Evolutionary conservation across 768 basidiomycete genomes (phyloP), one percentile per base, ranked within the genome.

Genomic region (Pholiota molesta): DNA sequence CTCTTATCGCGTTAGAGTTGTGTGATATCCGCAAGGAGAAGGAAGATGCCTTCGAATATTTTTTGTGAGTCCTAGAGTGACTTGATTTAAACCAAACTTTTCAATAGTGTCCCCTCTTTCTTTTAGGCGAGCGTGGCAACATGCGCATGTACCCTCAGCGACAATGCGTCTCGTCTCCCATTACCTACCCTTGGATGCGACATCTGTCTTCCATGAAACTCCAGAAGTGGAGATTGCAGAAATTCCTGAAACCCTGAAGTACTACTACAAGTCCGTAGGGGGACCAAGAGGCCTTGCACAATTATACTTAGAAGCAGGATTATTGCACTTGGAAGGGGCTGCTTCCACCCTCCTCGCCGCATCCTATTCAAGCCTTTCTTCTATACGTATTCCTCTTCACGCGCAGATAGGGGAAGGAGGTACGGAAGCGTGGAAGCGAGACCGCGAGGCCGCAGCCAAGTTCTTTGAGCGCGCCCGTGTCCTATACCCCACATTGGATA

Each of bases 11-110:
- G 9, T 75, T 92, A 45, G 92, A 94, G 66, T 69, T 88, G 42
- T 83, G 83, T 52, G 91, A 93, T 70, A 91, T 94, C 53, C 81
- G 89, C 52, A 87, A 87, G 69, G 84, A 92, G 54, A 86, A 82
- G 61, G 88, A 90, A 47, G 88, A 87, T 62, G 92, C 92, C 3
- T 94, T 94, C 65, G 91, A 93, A 75, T 91, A 83, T 66, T 91
- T 92, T 66, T 72, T 91, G 91, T 89, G 69, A 71, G 91, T 81
- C 51, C 52, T 13, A 51, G 52, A 29, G 42, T 35, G 28, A 55
- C 35, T 7, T 37, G 10, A 10, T 31, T 23, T 7, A 17, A 13
- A 28, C 5, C 17, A 33, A 31, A 5, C 7, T 51, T 52, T 2
- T 45, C 40, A 28, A 17, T 37, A 13, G 42, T 59, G 47, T 37